Base-by-base conservation (phyloP, 73 alveolate genomes). In the Uronychia setigera region DNA sequence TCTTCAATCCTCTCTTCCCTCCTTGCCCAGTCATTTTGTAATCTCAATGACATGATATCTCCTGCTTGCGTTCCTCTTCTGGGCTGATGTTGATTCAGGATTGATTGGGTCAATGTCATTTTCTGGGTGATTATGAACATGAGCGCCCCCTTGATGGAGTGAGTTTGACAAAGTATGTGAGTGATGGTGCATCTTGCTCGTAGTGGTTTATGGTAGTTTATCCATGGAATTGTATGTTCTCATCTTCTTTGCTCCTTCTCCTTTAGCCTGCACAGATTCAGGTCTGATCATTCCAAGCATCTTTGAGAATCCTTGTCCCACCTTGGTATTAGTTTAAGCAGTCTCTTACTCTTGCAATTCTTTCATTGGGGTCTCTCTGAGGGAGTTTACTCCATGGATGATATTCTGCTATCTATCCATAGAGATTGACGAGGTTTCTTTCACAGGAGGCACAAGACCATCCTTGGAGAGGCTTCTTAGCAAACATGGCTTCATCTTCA, bases 371-470 rank as follows among this genome's bases (percentile, higher is more conserved):
- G 67, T 94, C 97, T 85, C 98, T 94, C 59, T 60, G 80, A 57
- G 98, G 98, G 79, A 92, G 83, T 88, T 91, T 94, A 76, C 88
- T 84, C 98, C 98, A 94, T 0, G 92, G 83, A 59, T 80, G 58
- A 84, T 60, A 88, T 58, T 88, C 96, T 14, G 92, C 92, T 1
- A 81, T 88, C 82, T 84, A 88, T 67, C 91, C 98, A 35, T 82
- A 85, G 58, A 94, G 80, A 57, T 94, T 95, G 29, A 93, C 96
- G 32, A 94, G 59, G 81, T 94, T 84, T 33, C 92, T 95, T 78
- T 94, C 98, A 33, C 98, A 94, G 29, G 95, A 87, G n/a, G 94
- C 96, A 83, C 98, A 94, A 11, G 96, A 75, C 83, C 83, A 92
- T 31, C 97, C 96, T 0, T 89, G 95, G 26, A 92, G 80, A 19